Base-by-base conservation (phyloP, 768 basidiomycete genomes). In the Mycena capillaripes region DNA sequence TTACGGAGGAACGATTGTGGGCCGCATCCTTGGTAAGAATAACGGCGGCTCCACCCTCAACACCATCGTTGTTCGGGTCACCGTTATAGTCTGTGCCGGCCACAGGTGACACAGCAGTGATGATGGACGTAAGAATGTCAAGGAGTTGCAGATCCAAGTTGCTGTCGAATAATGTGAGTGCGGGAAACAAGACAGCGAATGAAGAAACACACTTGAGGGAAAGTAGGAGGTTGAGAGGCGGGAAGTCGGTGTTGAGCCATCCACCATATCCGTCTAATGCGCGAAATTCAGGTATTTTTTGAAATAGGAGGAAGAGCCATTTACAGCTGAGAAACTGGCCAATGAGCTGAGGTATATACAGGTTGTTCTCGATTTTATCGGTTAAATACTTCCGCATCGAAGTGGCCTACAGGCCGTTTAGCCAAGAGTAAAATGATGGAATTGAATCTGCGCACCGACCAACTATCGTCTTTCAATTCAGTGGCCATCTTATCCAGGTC, bases 181-280 rank as follows among this genome's bases (percentile, higher is more conserved):
- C 17, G 12, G 10, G 40, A 32, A n/a, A 21, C 19, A 29, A 25
- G 16, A 11, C 19, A 8, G 16, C 3, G 8, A n/a, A 32, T 3
- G 5, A 30, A 9, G 50, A 21, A 62, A 62, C 60, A 9, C 9
- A 69, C 60, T 42, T 32, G 27, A 66, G 27, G 48, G 64, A 66
- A 27, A 71, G 70, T 0, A 71, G 70, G 40, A 71, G 70, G 58
- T 71, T 71, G 50, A 71, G 64, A 32, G 64, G 64, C 5, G 70
- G 70, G 48, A 66, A 70, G 44, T 70, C 69, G n/a, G 69, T 70
- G 56, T 23, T 70, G 44, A 70, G 62, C 69, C 69, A 70, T 23
- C 69, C 69, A 23, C 69, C 69, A 29, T 70, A 70, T 8, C 69
- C 69, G 23, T 70, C 69, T 70, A 25, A 25, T 12, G 23, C 57